Evolutionary conservation across 2,329 filamentous ascomycete genomes (phyloP), one percentile per base, ranked within the genome.

Genomic region (Hypoxylon sp.): DNA sequence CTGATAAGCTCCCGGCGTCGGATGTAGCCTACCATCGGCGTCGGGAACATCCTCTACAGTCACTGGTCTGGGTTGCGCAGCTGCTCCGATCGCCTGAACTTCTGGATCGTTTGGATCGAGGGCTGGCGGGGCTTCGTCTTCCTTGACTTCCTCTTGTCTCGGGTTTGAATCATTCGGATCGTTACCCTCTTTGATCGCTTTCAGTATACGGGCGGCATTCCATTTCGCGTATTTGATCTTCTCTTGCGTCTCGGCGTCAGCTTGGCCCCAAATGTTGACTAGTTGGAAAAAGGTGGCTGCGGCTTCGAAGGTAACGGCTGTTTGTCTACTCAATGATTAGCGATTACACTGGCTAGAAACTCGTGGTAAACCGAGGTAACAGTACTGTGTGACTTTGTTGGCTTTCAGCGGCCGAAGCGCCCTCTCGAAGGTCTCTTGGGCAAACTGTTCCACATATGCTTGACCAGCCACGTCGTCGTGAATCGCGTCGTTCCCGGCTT

Each of bases 161-260:
- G 94, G 94, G 73, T 98, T 98, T 6, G 92, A 91, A 57, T 90
- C 88, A 77, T 99, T 99, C 2, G 95, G 95, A 74, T 99, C 94
- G 68, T 92, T 90, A 56, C 93, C 93, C 41, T 94, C 91, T 73
- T 94, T 95, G 72, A 97, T 86, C 10, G 95, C 95, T 78, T 92
- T 97, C 15, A 91, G 84, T 73, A 99, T 99, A 60, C 95, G 88
- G 34, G 94, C 82, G 1, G 94, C 94, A 76, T 98, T 96, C 85
- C 92, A 99, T 78, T 98, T 99, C 43, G 94, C 93, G 75, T 92
- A 99, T 77, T 96, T 97, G 79, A 94, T 93, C 82, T 97, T 98
- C 56, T 93, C 87, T 39, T 88, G 84, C 19, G 89, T 87, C 73
- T 98, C 93, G 0, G 86, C 79, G 32, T 97, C 92, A 10, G 89